Evolutionary conservation across 805 yeast genomes (phyloP), one percentile per base, ranked within the genome.

Genomic region (Lachancea sp.): DNA sequence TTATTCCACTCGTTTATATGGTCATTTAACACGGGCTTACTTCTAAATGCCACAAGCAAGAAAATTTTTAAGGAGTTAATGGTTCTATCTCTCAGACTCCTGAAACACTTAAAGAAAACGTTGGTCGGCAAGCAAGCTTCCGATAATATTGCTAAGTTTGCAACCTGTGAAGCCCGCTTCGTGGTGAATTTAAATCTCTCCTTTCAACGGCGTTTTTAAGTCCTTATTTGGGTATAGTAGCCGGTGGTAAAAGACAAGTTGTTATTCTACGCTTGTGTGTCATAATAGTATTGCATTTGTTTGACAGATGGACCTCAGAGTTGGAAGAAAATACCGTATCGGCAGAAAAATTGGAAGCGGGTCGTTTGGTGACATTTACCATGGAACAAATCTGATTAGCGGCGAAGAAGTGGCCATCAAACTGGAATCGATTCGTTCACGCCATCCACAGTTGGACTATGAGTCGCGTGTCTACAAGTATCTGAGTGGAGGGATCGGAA

Each of bases 381-480:
- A 88, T 49, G 83, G 96, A 9, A 86, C 95, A 19, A 92, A 90
- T 66, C 78, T 92, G 63, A 86, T 90, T 36, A 83, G 94, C 30
- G 97, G 97, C 30, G 97, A 92, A 64, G 96, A 90, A 63, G 97
- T 92, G 40, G 98, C 97, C 50, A 90, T 90, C 70, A 90, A 90
- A 63, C 71, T 90, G 47, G 98, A 90, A 61, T 81, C 84, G 48
- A 78, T 84, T 40, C 73, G 82, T 43, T 96, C 97, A 2, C 85
- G 87, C 58, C 97, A 92, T 61, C 97, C 98, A 1, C 98, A 90
- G 67, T 73, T 90, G 50, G 97, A 90, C 58, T 92, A 90, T 61
- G 98, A 90, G 65, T 96, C 97, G 12, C 80, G 94, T 52, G 97
- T 92, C 24, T 90, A 90, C 69, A 87, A 84, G 59, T 89, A 95